Conservation (phyloP, 73 alveolate genomes). For the Tetrahymena borealis region DNA sequence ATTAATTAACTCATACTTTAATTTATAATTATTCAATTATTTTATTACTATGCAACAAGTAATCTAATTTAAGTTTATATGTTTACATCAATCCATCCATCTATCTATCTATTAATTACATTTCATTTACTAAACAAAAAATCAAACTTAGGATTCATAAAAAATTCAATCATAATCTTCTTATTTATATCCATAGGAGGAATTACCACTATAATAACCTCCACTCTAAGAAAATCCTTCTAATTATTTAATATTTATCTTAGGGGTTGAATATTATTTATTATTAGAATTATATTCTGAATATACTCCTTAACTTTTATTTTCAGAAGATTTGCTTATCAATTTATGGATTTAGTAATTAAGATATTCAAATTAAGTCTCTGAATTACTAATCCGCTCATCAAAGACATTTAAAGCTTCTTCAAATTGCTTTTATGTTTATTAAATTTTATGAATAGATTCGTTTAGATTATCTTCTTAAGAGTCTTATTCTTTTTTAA, state of each 20-base stretch:
- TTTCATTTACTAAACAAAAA: too few relatives aligned
- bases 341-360: background rate
- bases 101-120: background rate
- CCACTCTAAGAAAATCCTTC: background rate
- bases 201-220: background rate
- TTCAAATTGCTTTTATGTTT: background rate
- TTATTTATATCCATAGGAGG: background rate
- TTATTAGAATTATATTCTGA: background rate
- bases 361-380: background rate
- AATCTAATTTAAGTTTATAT: background rate
- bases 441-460: background rate
- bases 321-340: background rate
- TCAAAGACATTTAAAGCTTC: background rate
- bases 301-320: background rate
- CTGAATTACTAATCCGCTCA: background rate
- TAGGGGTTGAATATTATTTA: background rate
- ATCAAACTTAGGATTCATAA: background rate
- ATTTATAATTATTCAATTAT: too few relatives aligned
- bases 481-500: background rate
- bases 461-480: background rate
- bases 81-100: background rate
- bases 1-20: too few relatives aligned
- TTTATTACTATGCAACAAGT: too few relatives aligned
- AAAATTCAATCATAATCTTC: background rate
- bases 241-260: background rate